These are phyloP conservation scores for Cystobasidium pallidum DNA, from an alignment of 1,284 basidiomycete species.

Conservation along the genomic window DNA sequence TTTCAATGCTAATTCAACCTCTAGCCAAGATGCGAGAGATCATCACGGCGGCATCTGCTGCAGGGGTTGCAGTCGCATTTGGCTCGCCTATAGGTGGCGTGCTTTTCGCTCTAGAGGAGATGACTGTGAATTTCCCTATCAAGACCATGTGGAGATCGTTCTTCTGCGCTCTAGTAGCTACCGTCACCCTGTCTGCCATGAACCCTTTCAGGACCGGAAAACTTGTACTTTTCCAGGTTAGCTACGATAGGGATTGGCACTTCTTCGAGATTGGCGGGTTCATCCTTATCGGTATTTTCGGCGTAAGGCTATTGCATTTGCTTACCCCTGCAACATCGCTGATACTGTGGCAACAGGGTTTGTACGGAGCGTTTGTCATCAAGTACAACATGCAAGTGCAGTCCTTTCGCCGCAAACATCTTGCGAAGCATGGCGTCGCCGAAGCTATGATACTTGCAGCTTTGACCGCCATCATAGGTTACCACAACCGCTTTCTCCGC, in stretches of 20 bases:
- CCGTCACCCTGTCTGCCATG: conserved; percentile 90
- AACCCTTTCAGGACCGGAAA: conserved; percentile 98
- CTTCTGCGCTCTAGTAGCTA: conserved; percentile 94
- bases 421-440: conserved; percentile 78
- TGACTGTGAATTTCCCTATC: conserved; percentile 95
- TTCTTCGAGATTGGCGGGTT: conserved; percentile 94
- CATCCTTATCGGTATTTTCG: conserved; percentile 90
- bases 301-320: conserved; percentile 64
- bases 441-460: conserved; percentile 87
- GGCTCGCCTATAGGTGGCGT: conserved; percentile 98
- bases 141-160: conserved; percentile 99
- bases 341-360: conserved; percentile 63
- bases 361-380: conserved; percentile 95
- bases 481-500: conserved; percentile 90
- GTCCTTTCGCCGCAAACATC: conserved; percentile 86
- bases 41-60: conserved; percentile 91
- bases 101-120: conserved; percentile 86
- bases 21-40: conserved; percentile 94
- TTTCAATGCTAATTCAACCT: background rate
- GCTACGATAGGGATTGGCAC: conserved; percentile 97
- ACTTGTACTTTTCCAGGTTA: conserved; percentile 95
- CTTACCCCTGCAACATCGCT: background rate
- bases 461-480: conserved; percentile 87
- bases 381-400: conserved; percentile 96
- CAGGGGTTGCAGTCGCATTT: conserved; percentile 96